Conservation (phyloP, 2,329 filamentous ascomycete species). For the Truncatella angustata region DNA sequence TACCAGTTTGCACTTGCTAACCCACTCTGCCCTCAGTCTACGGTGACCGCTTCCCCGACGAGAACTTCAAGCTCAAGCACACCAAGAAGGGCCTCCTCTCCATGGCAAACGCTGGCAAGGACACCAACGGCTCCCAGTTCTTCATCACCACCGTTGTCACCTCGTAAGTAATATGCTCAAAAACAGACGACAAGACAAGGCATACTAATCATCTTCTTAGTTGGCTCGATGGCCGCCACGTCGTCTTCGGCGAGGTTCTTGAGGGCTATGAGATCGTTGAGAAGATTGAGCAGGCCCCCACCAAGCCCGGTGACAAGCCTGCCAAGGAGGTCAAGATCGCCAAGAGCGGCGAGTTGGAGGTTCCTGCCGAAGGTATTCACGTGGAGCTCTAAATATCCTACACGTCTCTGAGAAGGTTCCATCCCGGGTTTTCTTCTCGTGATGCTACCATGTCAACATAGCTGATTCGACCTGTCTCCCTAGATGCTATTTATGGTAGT, state of each 20-base stretch:
- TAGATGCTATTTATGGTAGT: constrained; percentile 31
- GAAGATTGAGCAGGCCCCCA: constrained; percentile 72
- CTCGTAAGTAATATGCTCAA: constrained; percentile 50
- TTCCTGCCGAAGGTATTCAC: constrained; percentile 90
- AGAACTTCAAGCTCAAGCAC: constrained; percentile 97
- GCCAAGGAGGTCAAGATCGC: constrained; percentile 68
- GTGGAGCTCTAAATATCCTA: constrained; percentile 70
- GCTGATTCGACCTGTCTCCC: constrained; percentile 28
- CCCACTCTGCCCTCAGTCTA: constrained; percentile 55
- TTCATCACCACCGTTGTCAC: constrained; percentile 86
- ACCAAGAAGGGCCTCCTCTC: constrained; percentile 78
- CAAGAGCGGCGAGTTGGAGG: constrained; percentile 81
- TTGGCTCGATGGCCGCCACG: constrained; percentile 82
- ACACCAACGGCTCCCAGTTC: constrained; percentile 88
- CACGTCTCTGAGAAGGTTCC: constrained; percentile 12
- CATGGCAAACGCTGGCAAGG: constrained; percentile 82
- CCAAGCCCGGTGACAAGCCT: constrained; percentile 67
- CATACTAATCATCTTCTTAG: constrained; percentile 33
- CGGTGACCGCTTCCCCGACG: constrained; percentile 77
- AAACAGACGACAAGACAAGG: background rate
- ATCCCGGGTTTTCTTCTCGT: constrained; percentile 8
- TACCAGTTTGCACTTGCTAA: background rate
- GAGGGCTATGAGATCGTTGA: constrained; percentile 81
- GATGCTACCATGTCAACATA: constrained; percentile 29
- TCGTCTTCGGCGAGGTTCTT: constrained; percentile 85